phyloP scores from a whole-genome alignment of 2,329 filamentous ascomycete genomes.

The Fusarium compactum region DNA sequence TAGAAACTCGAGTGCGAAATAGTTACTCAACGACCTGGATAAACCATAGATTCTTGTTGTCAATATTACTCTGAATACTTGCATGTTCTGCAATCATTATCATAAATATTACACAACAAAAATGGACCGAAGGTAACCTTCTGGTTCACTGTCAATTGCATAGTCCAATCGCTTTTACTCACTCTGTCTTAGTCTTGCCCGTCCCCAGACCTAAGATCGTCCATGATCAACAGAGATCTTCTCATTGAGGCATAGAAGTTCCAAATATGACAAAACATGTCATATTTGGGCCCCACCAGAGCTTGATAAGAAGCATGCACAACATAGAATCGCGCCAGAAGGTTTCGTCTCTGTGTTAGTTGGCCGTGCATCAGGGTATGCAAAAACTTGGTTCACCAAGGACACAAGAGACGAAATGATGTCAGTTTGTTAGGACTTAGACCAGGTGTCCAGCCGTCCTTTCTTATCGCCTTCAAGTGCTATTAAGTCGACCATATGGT shows the following conservation, averaged over 20 bases:
- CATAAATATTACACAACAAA: accelerated
- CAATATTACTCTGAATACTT: too few relatives aligned
- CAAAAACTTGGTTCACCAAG: neutral
- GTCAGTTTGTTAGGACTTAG: too few relatives aligned
- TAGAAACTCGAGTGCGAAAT: neutral
- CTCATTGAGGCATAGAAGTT: neutral
- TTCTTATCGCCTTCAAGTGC: too few relatives aligned
- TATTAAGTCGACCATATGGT: too few relatives aligned
- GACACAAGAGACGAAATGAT: neutral
- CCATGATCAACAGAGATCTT: constrained; percentile 2
- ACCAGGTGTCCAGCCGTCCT: too few relatives aligned
- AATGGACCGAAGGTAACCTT: too few relatives aligned
- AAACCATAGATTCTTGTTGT: too few relatives aligned
- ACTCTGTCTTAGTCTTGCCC: neutral
- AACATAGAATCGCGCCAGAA: neutral
- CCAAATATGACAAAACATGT: neutral
- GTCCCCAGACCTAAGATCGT: constrained; percentile 1
- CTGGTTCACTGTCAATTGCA: neutral
- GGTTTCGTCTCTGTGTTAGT: neutral
- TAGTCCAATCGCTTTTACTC: neutral
- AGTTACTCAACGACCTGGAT: neutral
- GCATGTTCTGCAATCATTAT: neutral
- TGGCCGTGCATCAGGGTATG: neutral
- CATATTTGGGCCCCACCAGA: neutral
- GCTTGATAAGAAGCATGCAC: too few relatives aligned